phyloP scores from a whole-genome alignment of 495 filamentous ascomycete genomes.

The Aspergillus biplanus region DNA sequence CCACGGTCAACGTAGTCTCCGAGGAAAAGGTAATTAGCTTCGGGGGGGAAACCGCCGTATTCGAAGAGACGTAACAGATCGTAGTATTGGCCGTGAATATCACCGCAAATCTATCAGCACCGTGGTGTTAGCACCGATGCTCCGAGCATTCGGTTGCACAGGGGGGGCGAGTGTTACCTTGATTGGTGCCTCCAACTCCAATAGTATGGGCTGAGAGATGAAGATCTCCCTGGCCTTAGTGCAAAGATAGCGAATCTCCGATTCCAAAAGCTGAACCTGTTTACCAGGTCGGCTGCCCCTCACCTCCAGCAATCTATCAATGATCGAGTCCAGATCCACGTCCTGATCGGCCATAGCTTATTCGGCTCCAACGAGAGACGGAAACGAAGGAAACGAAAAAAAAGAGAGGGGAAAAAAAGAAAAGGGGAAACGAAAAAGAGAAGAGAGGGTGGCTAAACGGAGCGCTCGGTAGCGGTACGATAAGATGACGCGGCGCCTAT shows the following conservation, averaged over 20 bases:
- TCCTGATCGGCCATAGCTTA: conserved; percentile 92
- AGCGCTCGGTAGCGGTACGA: conserved; percentile 37
- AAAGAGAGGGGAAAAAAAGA: conserved; percentile 27
- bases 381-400: conserved; percentile 30
- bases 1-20: conserved; percentile 99
- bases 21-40: conserved; percentile 99
- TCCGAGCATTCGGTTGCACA: conserved; percentile 10
- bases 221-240: conserved; percentile 99
- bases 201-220: conserved; percentile 97
- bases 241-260: conserved; percentile 96
- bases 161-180: conserved; percentile 68
- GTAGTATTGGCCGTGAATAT: conserved; percentile 99
- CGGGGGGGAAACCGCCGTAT: conserved; percentile 97
- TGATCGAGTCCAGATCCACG: conserved; percentile 98
- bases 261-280: conserved; percentile 95
- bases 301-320: conserved; percentile 96
- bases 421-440: conserved; percentile 34
- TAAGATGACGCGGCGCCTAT: conserved; percentile 46
- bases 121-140: conserved; percentile 7
- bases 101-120: conserved; percentile 83
- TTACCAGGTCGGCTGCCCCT: conserved; percentile 97
- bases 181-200: conserved; percentile 97
- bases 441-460: conserved; percentile 41
- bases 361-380: conserved; percentile 37
- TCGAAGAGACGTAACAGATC: conserved; percentile 97